These are phyloP conservation scores for Phytopythium oedochilum DNA, from an alignment of 352 stramenopile species.

Conservation along the genomic window DNA sequence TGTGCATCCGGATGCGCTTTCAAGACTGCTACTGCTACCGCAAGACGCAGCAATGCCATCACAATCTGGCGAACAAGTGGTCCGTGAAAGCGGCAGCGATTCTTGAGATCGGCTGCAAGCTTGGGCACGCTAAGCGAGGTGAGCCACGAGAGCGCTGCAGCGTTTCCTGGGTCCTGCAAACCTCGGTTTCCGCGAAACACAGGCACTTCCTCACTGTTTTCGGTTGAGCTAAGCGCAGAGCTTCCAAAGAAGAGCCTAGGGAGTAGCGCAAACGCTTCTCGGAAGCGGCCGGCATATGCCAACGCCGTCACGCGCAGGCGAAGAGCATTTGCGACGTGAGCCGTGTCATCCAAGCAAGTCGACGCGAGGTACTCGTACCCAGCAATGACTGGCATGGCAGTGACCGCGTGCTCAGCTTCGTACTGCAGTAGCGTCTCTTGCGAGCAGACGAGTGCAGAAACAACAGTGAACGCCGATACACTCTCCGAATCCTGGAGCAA, in stretches of 20 bases:
- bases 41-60: conserved; percentile 23
- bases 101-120: conserved; percentile 14
- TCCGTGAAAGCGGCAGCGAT: conserved; percentile 7
- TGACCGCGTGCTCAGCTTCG: conserved; percentile 30
- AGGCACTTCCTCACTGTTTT: conserved; percentile 10
- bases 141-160: conserved; percentile 30
- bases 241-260: conserved; percentile 14
- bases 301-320: conserved; percentile 48
- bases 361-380: conserved; percentile 44
- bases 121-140: conserved; percentile 14
- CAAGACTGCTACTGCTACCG: conserved; percentile 18
- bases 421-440: conserved; percentile 53
- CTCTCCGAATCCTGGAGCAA: conserved; percentile 38
- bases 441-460: conserved; percentile 33
- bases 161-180: conserved; percentile 30
- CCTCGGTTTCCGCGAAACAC: conserved; percentile 32
- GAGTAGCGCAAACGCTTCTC: conserved; percentile 42
- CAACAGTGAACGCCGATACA: conserved; percentile 28
- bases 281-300: conserved; percentile 40
- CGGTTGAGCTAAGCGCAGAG: background rate
- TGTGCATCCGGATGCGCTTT: conserved; percentile 25
- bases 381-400: conserved; percentile 51
- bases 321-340: conserved; percentile 48
- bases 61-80: conserved; percentile 26
- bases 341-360: conserved; percentile 35